Base-by-base conservation (phyloP, 1,284 basidiomycete species). In the Naganishia sp. region DNA sequence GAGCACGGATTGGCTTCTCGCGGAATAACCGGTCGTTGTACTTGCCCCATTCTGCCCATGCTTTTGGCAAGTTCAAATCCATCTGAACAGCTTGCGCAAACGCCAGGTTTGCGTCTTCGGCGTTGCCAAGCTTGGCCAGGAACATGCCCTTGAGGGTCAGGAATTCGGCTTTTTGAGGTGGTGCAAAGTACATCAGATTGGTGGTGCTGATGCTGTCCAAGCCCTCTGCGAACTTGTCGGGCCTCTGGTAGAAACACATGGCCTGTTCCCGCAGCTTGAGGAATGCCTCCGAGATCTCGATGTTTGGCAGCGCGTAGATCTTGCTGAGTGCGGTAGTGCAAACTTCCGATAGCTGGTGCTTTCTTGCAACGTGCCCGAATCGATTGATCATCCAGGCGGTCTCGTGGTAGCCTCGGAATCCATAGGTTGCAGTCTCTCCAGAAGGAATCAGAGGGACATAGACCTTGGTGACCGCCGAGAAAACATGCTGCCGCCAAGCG, bases 361-460 rank as follows among this genome's bases (percentile, higher is more conserved):
- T 97, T 67, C 96, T 85, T 31, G 97, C 95, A 63, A 98, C 94
- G 77, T 99, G 96, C n/a, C 97, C 97, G 76, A 99, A 99, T 10
- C 96, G 89, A 78, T 99, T 99, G 83, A 99, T 98, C 78, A 98
- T 99, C 97, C 96, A 99, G 3, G 96, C 96, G 0, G 94, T 99
- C 83, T 99, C 96, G 76, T 99, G 97, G 78, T 93, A 99, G n/a
- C 96, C 97, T 63, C 97, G 86, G 79, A 94, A 99, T 5, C 95
- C 96, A 75, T 88, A 92, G 2, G 94, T 98, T 43, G 81, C 81
- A 32, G 82, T 81, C 63, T 81, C 80, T 31, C 73, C 73, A 39
- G 75, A 76, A 6, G 80, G 82, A 68, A 95, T 92, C 65, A 99
- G 85, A 7, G 96, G 96, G 56, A 99, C 87, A 73, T 99, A 99